phyloP scores from a whole-genome alignment of 441 rosid genomes.

The Mallotus japonicus region DNA sequence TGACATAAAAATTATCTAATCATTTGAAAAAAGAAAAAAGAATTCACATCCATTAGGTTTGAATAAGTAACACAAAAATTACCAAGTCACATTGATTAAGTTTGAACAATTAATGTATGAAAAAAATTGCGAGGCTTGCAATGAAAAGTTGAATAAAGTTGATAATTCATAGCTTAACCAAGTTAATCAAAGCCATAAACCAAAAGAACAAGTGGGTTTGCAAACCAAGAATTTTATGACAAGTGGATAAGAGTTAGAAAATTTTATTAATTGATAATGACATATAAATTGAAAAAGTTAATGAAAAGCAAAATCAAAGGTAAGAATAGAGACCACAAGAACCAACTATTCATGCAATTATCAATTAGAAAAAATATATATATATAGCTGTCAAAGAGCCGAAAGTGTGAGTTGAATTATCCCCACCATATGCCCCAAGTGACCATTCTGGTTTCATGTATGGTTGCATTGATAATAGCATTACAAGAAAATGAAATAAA shows the following conservation, averaged over 20 bases:
- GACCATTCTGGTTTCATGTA: neutral
- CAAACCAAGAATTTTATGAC: neutral
- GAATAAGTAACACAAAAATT: too few species aligned
- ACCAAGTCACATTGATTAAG: too few species aligned
- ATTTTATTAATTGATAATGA: neutral
- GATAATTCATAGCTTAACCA: too few species aligned
- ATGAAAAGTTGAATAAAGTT: too few species aligned
- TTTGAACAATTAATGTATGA: too few species aligned
- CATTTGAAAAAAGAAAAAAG: too few species aligned
- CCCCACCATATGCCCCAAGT: slow-evolving; percentile 1
- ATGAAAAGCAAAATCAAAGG: neutral
- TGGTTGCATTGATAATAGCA: neutral
- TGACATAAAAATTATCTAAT: too few species aligned
- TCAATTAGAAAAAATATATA: neutral
- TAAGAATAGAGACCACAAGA: neutral
- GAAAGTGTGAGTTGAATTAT: neutral
- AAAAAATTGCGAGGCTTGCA: too few species aligned
- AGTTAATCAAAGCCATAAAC: neutral
- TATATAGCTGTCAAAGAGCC: slow-evolving; percentile 14
- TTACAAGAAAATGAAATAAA: neutral
- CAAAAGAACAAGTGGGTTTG: neutral
- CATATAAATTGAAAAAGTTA: neutral
- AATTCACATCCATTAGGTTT: too few species aligned
- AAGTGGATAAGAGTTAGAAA: neutral
- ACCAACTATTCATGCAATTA: neutral